A percentile compares a stretch with the other conserved stretches of the same genome.
phyloP scores from a whole-genome alignment of 805 yeast species.

The Metschnikowia drakensbergensis region DNA sequence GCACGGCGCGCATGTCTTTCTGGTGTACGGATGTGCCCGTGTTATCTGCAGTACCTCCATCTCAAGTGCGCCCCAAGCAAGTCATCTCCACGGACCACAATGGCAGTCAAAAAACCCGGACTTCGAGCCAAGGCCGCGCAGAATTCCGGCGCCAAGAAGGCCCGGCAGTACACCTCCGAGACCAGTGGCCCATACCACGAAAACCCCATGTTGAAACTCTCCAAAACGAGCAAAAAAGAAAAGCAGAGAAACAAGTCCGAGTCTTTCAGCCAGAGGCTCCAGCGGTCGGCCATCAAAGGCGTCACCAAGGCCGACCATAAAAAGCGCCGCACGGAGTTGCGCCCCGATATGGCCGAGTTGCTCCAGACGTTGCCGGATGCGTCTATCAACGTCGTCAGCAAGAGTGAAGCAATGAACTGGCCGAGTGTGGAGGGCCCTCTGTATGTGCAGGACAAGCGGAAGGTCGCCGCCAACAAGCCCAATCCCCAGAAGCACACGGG shows the following conservation, averaged over 20 bases:
- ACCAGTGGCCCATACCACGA: conserved; percentile 24
- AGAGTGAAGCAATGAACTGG: conserved; percentile 6
- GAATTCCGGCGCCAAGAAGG: neutral
- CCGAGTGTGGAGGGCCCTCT: neutral
- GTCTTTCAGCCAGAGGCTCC: conserved; percentile 30
- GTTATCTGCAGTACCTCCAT: neutral
- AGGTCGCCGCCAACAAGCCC: conserved; percentile 41
- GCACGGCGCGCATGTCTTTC: no score
- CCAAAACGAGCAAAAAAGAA: conserved; percentile 51
- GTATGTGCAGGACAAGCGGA: conserved; percentile 23
- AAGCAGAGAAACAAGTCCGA: conserved; percentile 42
- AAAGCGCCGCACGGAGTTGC: conserved; percentile 55
- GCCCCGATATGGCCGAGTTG: conserved; percentile 65
- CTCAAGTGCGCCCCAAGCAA: neutral
- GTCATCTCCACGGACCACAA: neutral
- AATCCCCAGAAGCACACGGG: conserved; percentile 43
- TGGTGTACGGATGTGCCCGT: neutral
- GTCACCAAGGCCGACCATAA: conserved; percentile 65
- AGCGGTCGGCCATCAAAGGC: conserved; percentile 33
- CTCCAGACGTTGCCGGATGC: conserved; percentile 46
- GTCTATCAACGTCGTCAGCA: conserved; percentile 17
- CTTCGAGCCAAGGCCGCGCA: conserved; percentile 29
- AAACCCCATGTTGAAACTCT: conserved; percentile 51
- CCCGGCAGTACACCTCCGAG: conserved; percentile 16
- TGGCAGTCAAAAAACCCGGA: conserved; percentile 33